Conservation (phyloP, 768 basidiomycete genomes). For the Dioszegia aurantiaca region DNA sequence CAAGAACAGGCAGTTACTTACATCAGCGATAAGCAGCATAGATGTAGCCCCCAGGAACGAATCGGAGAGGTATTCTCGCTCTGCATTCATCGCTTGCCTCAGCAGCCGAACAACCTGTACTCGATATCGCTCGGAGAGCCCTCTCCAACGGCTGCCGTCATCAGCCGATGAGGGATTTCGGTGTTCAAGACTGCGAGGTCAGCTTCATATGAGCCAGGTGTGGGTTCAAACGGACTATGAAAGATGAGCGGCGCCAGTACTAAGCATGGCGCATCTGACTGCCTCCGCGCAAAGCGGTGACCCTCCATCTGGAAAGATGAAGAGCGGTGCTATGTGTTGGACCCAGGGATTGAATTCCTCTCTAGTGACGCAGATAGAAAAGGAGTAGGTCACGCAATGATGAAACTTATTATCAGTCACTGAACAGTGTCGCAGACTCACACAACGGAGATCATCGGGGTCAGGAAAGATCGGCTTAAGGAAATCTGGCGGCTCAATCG, state of each 20-base stretch:
- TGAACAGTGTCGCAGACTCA: slow-evolving; percentile 1
- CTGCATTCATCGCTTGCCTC: slow-evolving; percentile 9
- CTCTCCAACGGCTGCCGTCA: slow-evolving; percentile 3
- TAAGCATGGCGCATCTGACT: slow-evolving; percentile 18
- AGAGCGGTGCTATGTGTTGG: slow-evolving; percentile 24
- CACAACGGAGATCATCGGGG: slow-evolving; percentile 18
- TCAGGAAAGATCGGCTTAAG: slow-evolving; percentile 15
- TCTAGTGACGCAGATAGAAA: slow-evolving; percentile 30
- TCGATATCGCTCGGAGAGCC: slow-evolving; percentile 15
- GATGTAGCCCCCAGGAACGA: slow-evolving; percentile 18
- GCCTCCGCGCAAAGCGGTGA: slow-evolving; percentile 17
- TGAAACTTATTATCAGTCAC: slow-evolving; percentile 22
- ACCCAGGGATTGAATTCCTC: slow-evolving; percentile 36
- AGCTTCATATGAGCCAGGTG: neutral
- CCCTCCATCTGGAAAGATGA: slow-evolving; percentile 15
- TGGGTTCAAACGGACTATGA: slow-evolving; percentile 29
- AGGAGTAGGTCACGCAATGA: slow-evolving; percentile 30
- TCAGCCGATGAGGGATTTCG: neutral
- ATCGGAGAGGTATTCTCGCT: slow-evolving; percentile 9
- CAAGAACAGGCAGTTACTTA: slow-evolving; percentile 5
- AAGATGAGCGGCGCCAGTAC: slow-evolving; percentile 26
- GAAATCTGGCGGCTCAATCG: slow-evolving; percentile 31
- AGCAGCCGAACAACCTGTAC: slow-evolving; percentile 3
- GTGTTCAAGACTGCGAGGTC: slow-evolving; percentile 5
- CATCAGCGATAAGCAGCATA: slow-evolving; percentile 17